A percentile compares a stretch with the other conserved stretches of the same genome.
These are phyloP conservation scores for Apophysomyces ossiformis DNA, from an alignment of 371 early-diverging fungal genomes.

Conservation along the genomic window DNA sequence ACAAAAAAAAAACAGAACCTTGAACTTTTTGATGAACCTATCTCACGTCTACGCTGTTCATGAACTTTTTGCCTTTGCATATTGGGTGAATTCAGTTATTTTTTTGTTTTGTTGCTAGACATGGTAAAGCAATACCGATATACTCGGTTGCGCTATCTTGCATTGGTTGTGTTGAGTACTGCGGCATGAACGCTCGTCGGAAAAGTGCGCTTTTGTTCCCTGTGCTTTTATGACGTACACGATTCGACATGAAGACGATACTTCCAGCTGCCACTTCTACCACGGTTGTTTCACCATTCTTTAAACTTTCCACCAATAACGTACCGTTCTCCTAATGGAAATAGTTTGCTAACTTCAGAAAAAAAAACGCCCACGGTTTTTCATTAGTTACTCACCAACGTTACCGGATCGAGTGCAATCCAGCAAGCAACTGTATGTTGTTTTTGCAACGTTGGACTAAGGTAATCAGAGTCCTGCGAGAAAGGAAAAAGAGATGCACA, in stretches of 20 bases:
- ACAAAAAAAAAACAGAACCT: too few relatives aligned
- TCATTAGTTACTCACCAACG: slow-evolving; percentile 18
- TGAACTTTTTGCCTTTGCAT: neutral
- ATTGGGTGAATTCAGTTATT: too few relatives aligned
- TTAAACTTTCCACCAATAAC: slow-evolving; percentile 29
- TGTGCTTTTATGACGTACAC: slow-evolving; percentile 56
- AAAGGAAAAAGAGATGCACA: neutral
- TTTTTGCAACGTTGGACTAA: slow-evolving; percentile 23
- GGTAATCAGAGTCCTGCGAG: slow-evolving; percentile 47
- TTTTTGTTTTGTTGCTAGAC: neutral
- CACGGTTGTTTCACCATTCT: slow-evolving; percentile 14
- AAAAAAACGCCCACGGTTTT: neutral
- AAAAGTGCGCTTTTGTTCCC: slow-evolving; percentile 45
- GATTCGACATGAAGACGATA: slow-evolving; percentile 60
- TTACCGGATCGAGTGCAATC: slow-evolving; percentile 54
- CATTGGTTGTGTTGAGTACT: slow-evolving; percentile 44
- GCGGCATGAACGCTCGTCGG: slow-evolving; percentile 61
- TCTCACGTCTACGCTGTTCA: too few relatives aligned
- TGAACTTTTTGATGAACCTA: too few relatives aligned
- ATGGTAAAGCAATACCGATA: neutral
- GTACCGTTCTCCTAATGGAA: slow-evolving; percentile 31
- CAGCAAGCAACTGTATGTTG: slow-evolving; percentile 56
- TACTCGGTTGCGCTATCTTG: neutral
- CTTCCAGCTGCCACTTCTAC: slow-evolving; percentile 46
- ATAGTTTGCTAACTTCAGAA: too few relatives aligned